Evolutionary conservation across 306 rosid species (phyloP), one percentile per base, ranked within the genome.

Genomic region (Ammopiptanthus mongolicus): DNA sequence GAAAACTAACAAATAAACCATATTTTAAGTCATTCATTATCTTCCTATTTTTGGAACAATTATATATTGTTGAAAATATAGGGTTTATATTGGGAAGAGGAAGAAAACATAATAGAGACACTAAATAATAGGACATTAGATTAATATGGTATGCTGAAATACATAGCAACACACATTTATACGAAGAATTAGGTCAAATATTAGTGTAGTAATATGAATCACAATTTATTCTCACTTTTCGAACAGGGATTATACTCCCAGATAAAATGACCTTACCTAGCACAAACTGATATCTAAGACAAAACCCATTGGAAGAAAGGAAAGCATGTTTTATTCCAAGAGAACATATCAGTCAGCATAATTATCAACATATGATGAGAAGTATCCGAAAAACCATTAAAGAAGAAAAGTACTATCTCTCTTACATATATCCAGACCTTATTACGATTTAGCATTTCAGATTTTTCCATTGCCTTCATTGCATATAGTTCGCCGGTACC

Each of bases 401-500:
- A 72, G 39, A 60, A 39, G 64, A 71, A 76, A 79, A 56, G 44
- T 41, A 48, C 19, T 28, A 34, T 59, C 61, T 78, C 39, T 73
- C 66, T 41, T 75, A 70, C 62, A 76, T 63, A 76, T 63, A 65
- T 77, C 50, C 81, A 65, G 51, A 95, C 98, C 98, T 95, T 95
- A 86, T 95, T 95, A 47, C 98, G 98, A 77, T 87, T 90, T 57
- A 91, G 69, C 91, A 95, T 88, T 57, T 77, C 77, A 44, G 97
- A 83, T 82, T 95, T 95, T 65, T 91, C 98, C 95, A 95, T 95
- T 70, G 97, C 97, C 88, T 95, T 95, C 97, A 95, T 95, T 72
- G 98, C 97, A 78, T 80, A 95, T 60, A 90, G 81, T 84, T 91
- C 93, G 8, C 91, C 86, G 0, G 96, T 81, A 31, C 93, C 97